Evolutionary conservation across 768 basidiomycete species (phyloP), one percentile per base, ranked within the genome.

Genomic region (Austroboletus festivus): DNA sequence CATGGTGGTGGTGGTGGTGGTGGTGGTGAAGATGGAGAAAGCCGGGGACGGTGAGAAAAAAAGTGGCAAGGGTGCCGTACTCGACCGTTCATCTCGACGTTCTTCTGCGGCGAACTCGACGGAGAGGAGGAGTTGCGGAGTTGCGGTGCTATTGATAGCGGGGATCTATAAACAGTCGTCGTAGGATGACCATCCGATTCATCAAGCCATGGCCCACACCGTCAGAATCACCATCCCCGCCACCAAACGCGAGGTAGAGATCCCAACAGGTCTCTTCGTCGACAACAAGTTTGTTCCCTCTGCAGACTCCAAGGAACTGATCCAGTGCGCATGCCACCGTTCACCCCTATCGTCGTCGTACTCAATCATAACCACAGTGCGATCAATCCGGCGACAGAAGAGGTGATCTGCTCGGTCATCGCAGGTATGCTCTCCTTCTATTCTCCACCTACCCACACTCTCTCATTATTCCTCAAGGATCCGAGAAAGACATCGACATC

Each of bases 181-280:
- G n/a, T n/a, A n/a, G n/a, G n/a, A n/a, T n/a, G n/a, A n/a, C n/a
- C n/a, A n/a, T 16, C 19, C 5, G 33, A 13, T 18, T 11, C 11
- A 5, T 37, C 11, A 16, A 55, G 71, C 61, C 55, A 84, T 85
- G 82, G 59, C 77, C 41, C 71, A 68, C 47, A 55, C 65, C 44
- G 69, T 65, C 44, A 70, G 64, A 30, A 53, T 83, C 40, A 58
- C 62, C 43, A 57, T 81, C 48, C 68, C 74, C 24, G 61, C 67
- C 43, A 64, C 71, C 22, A 69, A 73, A 46, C 81, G 78, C 64
- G 62, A 71, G 58, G 72, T 90, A 42, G 71, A 72, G 30, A 75
- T 93, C 31, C 84, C 85, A 10, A 90, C 88, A 7, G 91, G 91
- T 16, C 76, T 95, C 21, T 97, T 90, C 73, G 93, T 97, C 70